Percentiles rank a stretch among this genome's conserved stretches.
Conservation (phyloP, 1,139 yeast species). For the Hyphopichia buzzinii region DNA sequence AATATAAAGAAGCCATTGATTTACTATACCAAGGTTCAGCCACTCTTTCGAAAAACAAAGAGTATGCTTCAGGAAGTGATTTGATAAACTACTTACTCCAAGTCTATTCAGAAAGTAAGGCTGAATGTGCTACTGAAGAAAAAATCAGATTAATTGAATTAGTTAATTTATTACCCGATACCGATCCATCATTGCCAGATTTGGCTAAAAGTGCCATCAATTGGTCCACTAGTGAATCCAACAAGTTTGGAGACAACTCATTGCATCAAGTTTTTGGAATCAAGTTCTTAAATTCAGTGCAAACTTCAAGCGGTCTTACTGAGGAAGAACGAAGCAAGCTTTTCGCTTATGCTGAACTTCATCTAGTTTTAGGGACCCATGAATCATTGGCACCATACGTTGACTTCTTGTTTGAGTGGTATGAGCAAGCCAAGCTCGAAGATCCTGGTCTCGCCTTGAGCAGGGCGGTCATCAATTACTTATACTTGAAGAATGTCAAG, state of each 20-base stretch:
- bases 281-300: slow-evolving; percentile 44
- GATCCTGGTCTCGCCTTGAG: slow-evolving; percentile 54
- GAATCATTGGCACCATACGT: slow-evolving; percentile 56
- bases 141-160: slow-evolving; percentile 37
- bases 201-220: slow-evolving; percentile 61
- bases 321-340: slow-evolving; percentile 33
- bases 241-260: slow-evolving; percentile 69
- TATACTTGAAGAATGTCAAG: slow-evolving; percentile 61
- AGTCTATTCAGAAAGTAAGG: slow-evolving; percentile 53
- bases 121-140: slow-evolving; percentile 21
- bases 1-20: slow-evolving; percentile 69
- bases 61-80: slow-evolving; percentile 80
- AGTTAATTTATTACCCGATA: slow-evolving; percentile 48
- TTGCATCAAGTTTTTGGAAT: slow-evolving; percentile 74
- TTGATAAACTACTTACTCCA: slow-evolving; percentile 71
- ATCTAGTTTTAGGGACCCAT: slow-evolving; percentile 65
- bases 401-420: slow-evolving; percentile 60
- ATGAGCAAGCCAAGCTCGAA: slow-evolving; percentile 22
- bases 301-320: slow-evolving; percentile 9
- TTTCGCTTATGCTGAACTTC: slow-evolving; percentile 49
- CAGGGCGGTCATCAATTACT: slow-evolving; percentile 69
- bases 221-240: slow-evolving; percentile 59
- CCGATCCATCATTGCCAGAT: slow-evolving; percentile 66
- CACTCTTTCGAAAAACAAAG: slow-evolving; percentile 63
- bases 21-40: slow-evolving; percentile 69